Base-by-base conservation (phyloP, 208 protist genomes). In the Crithidia thermophila region DNA sequence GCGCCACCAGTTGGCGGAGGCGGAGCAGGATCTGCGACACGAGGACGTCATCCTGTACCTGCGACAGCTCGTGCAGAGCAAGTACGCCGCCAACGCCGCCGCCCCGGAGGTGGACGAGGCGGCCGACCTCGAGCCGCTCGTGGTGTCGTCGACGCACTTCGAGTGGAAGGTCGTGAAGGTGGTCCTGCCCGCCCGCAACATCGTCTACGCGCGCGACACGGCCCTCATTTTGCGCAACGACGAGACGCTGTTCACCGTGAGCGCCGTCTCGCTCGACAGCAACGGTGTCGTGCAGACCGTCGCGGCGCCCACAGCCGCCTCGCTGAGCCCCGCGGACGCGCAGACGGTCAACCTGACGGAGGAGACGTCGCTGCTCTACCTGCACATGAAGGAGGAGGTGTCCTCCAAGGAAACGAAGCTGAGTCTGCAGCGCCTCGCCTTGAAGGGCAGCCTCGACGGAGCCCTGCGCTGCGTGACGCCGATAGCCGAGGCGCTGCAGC, bases 31-130 rank as follows among this genome's bases (percentile, higher is more conserved):
- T 50, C 56, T 95, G 43, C 79, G 75, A 23, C 90, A 90, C 73
- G 58, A 72, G 40, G 90, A 95, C 61, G 90, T 95, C 11, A 82
- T 95, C 27, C 49, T 76, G 3, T 88, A 81, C 28, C 72, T 95
- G 18, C 77, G 90, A 0, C 75, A 60, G 25, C 70, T 63, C n/a
- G 82, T 86, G 20, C 75, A 84, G 56, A 25, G 68, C 14, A 67
- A 73, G 57, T 90, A 89, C 67, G 66, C 69, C 11, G 52, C 40
- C n/a, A 52, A 4, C n/a, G 36, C 20, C 1, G 37, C 20, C 18
- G 39, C 13, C 21, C n/a, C 18, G 33, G 34, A 36, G 5, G 25
- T 13, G 40, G 56, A 52, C 21, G 21, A 64, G 1, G 28, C 42
- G 23, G 40, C 37, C 34, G 51, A 68, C 40, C 3, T 51, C n/a